phyloP scores from a whole-genome alignment of 345 rosid genomes.

The Alliaria petiolata region DNA sequence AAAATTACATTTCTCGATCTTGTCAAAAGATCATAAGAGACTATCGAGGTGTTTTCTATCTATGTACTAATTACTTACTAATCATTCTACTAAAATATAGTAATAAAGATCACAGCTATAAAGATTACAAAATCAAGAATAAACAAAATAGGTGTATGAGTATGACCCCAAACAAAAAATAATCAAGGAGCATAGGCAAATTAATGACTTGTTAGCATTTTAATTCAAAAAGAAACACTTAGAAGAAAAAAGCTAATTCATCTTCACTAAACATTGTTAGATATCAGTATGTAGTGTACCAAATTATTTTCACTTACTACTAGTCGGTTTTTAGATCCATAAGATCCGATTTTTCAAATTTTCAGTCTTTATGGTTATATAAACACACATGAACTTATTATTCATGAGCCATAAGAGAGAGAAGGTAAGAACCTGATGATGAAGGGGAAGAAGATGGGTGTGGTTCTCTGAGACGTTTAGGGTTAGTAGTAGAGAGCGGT shows the following conservation, averaged over 20 bases:
- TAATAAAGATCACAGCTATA: neutral
- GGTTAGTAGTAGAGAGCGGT: slow-evolving; percentile 8
- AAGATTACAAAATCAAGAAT: neutral
- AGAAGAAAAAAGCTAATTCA: neutral
- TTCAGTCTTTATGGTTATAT: neutral
- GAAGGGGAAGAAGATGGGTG: slow-evolving; percentile 13
- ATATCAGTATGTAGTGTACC: neutral
- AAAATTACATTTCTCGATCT: neutral
- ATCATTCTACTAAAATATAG: neutral
- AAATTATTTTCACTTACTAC: neutral
- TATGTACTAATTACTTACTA: neutral
- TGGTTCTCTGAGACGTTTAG: slow-evolving; percentile 22
- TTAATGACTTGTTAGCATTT: neutral
- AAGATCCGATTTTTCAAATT: neutral
- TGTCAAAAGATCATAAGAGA: neutral
- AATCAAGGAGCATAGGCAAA: neutral
- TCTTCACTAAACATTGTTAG: neutral
- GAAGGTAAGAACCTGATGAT: slow-evolving; percentile 24
- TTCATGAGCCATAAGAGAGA: slow-evolving; percentile 1
- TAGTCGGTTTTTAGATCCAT: neutral
- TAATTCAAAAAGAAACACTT: neutral
- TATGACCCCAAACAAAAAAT: neutral
- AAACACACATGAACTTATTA: neutral
- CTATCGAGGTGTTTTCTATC: neutral
- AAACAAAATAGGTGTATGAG: neutral